phyloP scores from a whole-genome alignment of 2,329 filamentous ascomycete species.

The Exserohilum turcica region DNA sequence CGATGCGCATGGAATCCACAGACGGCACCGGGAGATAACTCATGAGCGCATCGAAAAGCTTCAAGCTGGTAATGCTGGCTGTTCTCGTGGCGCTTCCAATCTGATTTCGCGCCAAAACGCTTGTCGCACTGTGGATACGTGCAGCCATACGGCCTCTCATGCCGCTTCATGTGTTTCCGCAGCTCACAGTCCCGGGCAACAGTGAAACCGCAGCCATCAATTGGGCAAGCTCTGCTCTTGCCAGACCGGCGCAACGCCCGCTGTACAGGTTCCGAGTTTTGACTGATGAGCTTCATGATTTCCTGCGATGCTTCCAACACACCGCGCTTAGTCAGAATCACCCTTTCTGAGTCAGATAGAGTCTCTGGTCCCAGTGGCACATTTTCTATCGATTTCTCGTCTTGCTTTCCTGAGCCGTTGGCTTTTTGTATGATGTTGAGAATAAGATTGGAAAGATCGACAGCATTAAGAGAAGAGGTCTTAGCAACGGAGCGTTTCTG shows the following conservation, averaged over 20 bases:
- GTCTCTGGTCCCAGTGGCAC: not conserved
- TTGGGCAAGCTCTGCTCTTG: slow-evolving; percentile 25
- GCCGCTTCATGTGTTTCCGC: slow-evolving; percentile 79
- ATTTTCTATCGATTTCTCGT: not conserved
- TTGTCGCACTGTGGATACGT: slow-evolving; percentile 73
- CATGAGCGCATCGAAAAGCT: slow-evolving; percentile 69
- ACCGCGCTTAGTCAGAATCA: slow-evolving; percentile 29
- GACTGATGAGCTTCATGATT: slow-evolving; percentile 35
- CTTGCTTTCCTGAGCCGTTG: slow-evolving; percentile 1
- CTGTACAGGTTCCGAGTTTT: slow-evolving; percentile 16
- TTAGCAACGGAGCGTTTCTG: slow-evolving; percentile 31
- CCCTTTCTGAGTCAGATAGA: not conserved
- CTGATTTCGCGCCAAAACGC: slow-evolving; percentile 86
- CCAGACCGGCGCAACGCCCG: slow-evolving; percentile 17
- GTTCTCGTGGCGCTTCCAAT: slow-evolving; percentile 91
- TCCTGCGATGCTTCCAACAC: slow-evolving; percentile 30
- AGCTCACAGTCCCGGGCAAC: slow-evolving; percentile 49
- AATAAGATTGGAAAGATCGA: slow-evolving; percentile 33
- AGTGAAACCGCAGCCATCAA: slow-evolving; percentile 21
- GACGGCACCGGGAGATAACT: not conserved
- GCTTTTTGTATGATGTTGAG: slow-evolving; percentile 21
- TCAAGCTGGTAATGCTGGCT: slow-evolving; percentile 75
- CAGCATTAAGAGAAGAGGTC: slow-evolving; percentile 16
- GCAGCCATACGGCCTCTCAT: slow-evolving; percentile 80
- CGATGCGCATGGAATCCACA: slow-evolving; percentile 67